Base-by-base conservation (phyloP, 2,329 filamentous ascomycete species). In the Aureobasidium vineae region DNA sequence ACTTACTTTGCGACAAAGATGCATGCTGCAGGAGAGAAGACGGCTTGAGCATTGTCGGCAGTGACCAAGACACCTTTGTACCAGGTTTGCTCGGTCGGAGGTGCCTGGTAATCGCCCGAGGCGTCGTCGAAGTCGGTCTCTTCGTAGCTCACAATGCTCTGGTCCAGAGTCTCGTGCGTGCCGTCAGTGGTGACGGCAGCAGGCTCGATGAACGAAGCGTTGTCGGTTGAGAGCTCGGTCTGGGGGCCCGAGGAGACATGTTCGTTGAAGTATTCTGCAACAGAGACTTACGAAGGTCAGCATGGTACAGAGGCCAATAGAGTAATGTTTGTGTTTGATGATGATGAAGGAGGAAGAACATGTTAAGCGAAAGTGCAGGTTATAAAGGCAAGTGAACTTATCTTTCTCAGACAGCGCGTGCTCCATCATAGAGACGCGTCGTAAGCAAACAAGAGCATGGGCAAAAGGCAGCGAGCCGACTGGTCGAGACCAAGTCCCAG, bases 1-100 rank as follows among this genome's bases (percentile, higher is more conserved):
- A 79, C 84, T 79, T 80, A 88, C 87, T 89, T 89, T 38, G 86
- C 87, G 43, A 88, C 85, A 70, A 89, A 89, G 41, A 88, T 80
- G 71, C 86, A 88, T 45, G 84, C 83, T 8, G 80, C 81, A 0
- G 85, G 79, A 0, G 84, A 81, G 63, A 84, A 85, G 41, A 82
- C 75, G 0, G 76, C 76, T 71, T 87, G 85, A 3, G 84, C 81
- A 70, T 86, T 75, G 8, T 70, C 65, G 5, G 52, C 47, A 38
- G 63, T 68, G 5, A 66, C 26, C 31, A 41, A 23, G 53, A 23
- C n/a, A 19, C 53, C 63, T 2, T 33, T 31, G 31, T 26, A 33
- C 26, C n/a, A 50, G 43, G 23, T 13, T 23, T 31, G 54, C 50
- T 53, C 31, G 8, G 19, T 40, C 13, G 19, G 41, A 3, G 45